Evolutionary conservation across 2,329 filamentous ascomycete species (phyloP), one percentile per base, ranked within the genome.

Genomic region (Penicillium freii): DNA sequence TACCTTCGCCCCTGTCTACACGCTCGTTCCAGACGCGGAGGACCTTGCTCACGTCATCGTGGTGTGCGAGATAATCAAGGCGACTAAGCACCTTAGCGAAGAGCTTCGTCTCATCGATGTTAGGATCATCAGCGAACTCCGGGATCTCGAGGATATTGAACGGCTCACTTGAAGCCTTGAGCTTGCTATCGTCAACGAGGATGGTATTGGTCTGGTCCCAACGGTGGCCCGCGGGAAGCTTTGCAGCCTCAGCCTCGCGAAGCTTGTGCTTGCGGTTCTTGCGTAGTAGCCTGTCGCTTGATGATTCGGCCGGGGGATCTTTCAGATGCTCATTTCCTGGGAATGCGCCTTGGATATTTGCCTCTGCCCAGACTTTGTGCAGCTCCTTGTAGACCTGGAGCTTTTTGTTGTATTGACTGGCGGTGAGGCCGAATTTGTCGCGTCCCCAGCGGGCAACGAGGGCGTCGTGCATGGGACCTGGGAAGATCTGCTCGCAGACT

Each of bases 311-410:
- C 9, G 29, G 9, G 42, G 47, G n/a, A 19, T 36, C 39, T 54
- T 54, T 36, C n/a, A 50, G 21, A 21, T 47, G 39, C 15, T 56
- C 50, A n/a, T 59, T 56, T 38, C 44, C 59, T 1, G 79, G 78
- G 48, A 80, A 77, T n/a, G 71, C 70, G 5, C 66, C 64, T 62
- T 81, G 78, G 15, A 81, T 75, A 1, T 62, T 54, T 5, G 77
- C 65, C 8, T 78, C 74, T 2, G 66, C 68, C 94, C 94, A 99
- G 0, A 97, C 75, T 49, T 76, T 79, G 0, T 84, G 80, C 3
- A 99, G 81, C 38, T 90, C 84, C 78, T 99, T 99, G 81, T 97
- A 97, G 57, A 92, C 91, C 72, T 95, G 90, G 0, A 93, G 86
- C 57, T 90, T 89, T 49, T 74, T 65, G 56, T 81, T 77, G 77